Conservation (phyloP, 31 red algal species). For the Bonnemaisonia californica region DNA sequence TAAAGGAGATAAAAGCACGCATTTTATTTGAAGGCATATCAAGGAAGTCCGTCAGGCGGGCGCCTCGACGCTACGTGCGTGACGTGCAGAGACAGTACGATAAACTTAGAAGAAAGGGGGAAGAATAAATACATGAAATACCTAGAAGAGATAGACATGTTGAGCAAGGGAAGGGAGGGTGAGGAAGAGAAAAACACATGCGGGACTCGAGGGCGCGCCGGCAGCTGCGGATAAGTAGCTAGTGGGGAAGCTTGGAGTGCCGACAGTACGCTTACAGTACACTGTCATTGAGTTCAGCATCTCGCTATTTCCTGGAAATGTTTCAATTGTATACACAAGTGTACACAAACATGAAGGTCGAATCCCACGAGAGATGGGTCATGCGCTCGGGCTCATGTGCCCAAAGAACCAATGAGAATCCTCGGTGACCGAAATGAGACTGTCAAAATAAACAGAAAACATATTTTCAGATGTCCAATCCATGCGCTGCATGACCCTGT, state of each 20-base stretch:
- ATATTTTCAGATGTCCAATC: not conserved
- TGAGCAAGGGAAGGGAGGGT: no score
- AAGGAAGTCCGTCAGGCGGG: no score
- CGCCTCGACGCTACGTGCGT: no score
- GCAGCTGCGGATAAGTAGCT: not conserved
- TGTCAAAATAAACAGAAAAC: not conserved
- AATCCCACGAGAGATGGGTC: not conserved
- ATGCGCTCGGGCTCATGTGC: not conserved
- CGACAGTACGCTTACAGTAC: not conserved
- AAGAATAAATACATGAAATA: no score
- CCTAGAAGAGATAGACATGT: no score
- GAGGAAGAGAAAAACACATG: not conserved
- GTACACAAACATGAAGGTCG: not conserved
- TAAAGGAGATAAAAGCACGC: no score
- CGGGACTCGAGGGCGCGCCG: not conserved
- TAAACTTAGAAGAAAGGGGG: no score
- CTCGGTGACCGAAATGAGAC: not conserved
- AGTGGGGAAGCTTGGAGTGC: not conserved
- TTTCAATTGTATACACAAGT: constrained; percentile 13
- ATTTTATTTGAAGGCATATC: no score
- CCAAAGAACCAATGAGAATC: not conserved
- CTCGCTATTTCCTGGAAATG: not conserved
- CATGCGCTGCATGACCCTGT: not conserved
- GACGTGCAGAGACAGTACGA: no score
- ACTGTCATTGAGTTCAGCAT: not conserved